Evolutionary conservation across 169 alveolate genomes (phyloP).

Genomic region (Plasmodium falciparum): DNA sequence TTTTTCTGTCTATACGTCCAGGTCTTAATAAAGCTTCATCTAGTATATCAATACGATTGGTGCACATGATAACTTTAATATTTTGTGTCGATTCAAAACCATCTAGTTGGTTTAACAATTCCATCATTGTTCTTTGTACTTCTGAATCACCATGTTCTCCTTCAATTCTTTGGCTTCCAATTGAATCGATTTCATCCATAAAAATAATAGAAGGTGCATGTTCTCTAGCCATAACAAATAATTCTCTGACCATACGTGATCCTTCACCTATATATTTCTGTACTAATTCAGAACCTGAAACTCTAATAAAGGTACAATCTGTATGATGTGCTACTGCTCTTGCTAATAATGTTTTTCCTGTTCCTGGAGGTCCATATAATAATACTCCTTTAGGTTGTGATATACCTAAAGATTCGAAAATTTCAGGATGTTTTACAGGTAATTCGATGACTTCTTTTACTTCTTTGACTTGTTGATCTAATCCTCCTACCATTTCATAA

Average conservation of each 20-base stretch:
- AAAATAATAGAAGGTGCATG: constrained; percentile 98
- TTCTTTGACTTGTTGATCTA: constrained; percentile 98
- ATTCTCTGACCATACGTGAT: constrained; percentile 98
- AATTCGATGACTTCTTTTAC: constrained; percentile 99
- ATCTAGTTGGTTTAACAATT: constrained; percentile 98
- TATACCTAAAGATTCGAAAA: constrained; percentile 98
- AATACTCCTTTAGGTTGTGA: constrained; percentile 97
- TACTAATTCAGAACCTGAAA: constrained; percentile 98
- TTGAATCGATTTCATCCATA: constrained; percentile 98
- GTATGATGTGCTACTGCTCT: constrained; percentile 99
- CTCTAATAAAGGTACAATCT: constrained; percentile 99
- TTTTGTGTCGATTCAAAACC: constrained; percentile 99
- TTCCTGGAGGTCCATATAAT: constrained; percentile 91
- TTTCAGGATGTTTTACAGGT: constrained; percentile 99
- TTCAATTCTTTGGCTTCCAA: constrained; percentile 95
- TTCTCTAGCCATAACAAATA: constrained; percentile 97
- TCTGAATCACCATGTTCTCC: constrained; percentile 97
- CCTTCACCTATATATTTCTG: constrained; percentile 99
- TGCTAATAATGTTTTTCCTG: constrained; percentile 98
- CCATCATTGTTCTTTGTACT: constrained; percentile 93
- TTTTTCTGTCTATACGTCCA: constrained; percentile 98
- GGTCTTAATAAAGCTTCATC: constrained; percentile 99
- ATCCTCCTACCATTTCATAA: constrained; percentile 99
- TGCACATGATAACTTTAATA: constrained; percentile 98
- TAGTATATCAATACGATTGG: constrained; percentile 98